phyloP scores from a whole-genome alignment of 108 stramenopile genomes.

The Nannochloropsis oceanica region DNA sequence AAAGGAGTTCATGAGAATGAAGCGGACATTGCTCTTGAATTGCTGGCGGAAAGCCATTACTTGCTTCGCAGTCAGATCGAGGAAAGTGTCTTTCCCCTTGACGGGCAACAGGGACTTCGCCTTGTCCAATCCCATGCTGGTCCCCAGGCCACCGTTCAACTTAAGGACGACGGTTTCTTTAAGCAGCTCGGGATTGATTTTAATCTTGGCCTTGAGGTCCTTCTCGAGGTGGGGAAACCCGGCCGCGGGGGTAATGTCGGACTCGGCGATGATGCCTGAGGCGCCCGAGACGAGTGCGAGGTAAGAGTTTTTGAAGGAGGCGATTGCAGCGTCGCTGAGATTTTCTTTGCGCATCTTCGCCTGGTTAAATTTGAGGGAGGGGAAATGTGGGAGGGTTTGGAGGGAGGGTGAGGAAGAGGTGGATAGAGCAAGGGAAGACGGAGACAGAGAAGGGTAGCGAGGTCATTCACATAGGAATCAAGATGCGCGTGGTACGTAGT shows the following conservation, averaged over 20 bases:
- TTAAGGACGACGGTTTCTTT: conserved; percentile 86
- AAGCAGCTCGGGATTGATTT: conserved; percentile 57
- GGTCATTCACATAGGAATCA: too few relatives aligned
- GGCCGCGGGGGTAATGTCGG: conserved; percentile 71
- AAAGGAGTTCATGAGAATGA: conserved; percentile 99
- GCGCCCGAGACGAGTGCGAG: conserved; percentile 56
- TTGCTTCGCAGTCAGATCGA: conserved; percentile 98
- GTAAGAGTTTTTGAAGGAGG: conserved; percentile 42
- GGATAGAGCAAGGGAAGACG: too few relatives aligned
- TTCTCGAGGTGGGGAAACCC: conserved; percentile 63
- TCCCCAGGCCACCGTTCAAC: conserved; percentile 98
- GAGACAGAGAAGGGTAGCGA: too few relatives aligned
- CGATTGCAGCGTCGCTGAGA: conserved; percentile 36
- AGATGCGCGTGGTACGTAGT: too few relatives aligned
- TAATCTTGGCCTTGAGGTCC: conserved; percentile 40
- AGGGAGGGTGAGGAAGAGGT: background rate
- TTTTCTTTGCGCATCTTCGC: conserved; percentile 38
- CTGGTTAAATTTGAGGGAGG: background rate
- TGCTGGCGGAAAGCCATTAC: conserved; percentile 79
- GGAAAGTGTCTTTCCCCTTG: conserved; percentile 91
- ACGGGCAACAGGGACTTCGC: conserved; percentile 93
- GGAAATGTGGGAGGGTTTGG: background rate
- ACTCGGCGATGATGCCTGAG: conserved; percentile 90
- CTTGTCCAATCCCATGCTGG: conserved; percentile 98
- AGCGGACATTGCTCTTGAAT: conserved; percentile 75